Evolutionary conservation across 768 basidiomycete genomes (phyloP).

Genomic region (Rhizopogon salebrosus): DNA sequence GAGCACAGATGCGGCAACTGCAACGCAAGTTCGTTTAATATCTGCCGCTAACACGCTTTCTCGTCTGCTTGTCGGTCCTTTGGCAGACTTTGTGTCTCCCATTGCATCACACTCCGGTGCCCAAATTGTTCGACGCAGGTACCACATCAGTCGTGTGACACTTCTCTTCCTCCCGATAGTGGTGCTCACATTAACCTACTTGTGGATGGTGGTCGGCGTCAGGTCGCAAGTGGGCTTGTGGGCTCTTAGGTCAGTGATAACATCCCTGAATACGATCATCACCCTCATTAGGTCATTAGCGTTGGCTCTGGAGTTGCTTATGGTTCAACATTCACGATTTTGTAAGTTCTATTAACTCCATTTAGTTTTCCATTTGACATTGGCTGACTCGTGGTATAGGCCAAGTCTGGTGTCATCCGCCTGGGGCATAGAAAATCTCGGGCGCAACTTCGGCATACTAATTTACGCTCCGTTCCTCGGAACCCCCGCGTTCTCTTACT

Average conservation of each 20-base stretch:
- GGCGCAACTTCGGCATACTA: slow-evolving; percentile 72
- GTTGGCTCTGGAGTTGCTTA: slow-evolving; percentile 65
- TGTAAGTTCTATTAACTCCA: slow-evolving; percentile 41
- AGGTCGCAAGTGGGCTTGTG: slow-evolving; percentile 52
- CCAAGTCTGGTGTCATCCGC: slow-evolving; percentile 67
- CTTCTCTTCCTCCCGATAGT: slow-evolving; percentile 51
- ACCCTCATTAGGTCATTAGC: slow-evolving; percentile 28
- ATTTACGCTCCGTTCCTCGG: slow-evolving; percentile 75
- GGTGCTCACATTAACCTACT: slow-evolving; percentile 45
- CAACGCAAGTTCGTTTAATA: slow-evolving; percentile 65
- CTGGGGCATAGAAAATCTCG: slow-evolving; percentile 68
- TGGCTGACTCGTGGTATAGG: slow-evolving; percentile 27
- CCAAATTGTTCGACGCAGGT: slow-evolving; percentile 38
- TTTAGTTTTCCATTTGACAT: background rate
- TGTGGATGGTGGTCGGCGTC: slow-evolving; percentile 49
- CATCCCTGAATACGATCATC: background rate
- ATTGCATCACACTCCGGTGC: slow-evolving; percentile 38
- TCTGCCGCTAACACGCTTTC: slow-evolving; percentile 70
- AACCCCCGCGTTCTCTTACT: slow-evolving; percentile 70
- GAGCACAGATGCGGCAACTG: slow-evolving; percentile 31
- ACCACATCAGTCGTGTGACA: slow-evolving; percentile 53
- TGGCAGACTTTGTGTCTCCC: slow-evolving; percentile 73
- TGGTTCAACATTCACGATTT: slow-evolving; percentile 62
- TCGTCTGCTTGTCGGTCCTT: slow-evolving; percentile 59
- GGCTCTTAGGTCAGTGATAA: slow-evolving; percentile 53